Percentiles rank a stretch among this genome's conserved stretches.
Evolutionary conservation across 2,329 filamentous ascomycete genomes (phyloP).

Genomic region (Fusarium hostae): DNA sequence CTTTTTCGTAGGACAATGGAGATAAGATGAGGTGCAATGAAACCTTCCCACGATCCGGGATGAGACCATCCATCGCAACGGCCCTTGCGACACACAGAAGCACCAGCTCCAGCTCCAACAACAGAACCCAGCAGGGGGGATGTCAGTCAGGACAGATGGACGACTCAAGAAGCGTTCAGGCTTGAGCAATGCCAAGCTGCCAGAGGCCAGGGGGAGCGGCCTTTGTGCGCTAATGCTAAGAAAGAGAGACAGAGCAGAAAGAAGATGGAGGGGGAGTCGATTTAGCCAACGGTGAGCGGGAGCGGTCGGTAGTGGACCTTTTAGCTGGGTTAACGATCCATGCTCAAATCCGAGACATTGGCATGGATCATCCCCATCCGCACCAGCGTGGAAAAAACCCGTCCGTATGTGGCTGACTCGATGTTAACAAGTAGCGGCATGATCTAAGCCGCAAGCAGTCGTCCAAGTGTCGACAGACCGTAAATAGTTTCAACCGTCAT

Average conservation of each 20-base stretch:
- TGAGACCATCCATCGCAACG: constrained; percentile 28
- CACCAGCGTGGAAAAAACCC: constrained; percentile 20
- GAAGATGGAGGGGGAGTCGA: constrained; percentile 14
- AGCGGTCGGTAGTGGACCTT: constrained; percentile 35
- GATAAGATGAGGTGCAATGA: constrained; percentile 39
- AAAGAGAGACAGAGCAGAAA: neutral
- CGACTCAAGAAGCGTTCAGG: constrained; percentile 1
- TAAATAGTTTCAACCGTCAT: constrained; percentile 28
- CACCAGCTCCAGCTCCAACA: neutral
- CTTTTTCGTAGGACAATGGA: constrained; percentile 19
- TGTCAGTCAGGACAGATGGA: neutral
- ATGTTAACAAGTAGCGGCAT: constrained; percentile 25
- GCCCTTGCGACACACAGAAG: constrained; percentile 6
- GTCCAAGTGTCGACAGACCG: constrained; percentile 14
- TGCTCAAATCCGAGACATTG: constrained; percentile 32
- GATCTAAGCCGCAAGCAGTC: constrained; percentile 31
- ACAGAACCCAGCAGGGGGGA: neutral
- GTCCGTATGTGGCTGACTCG: constrained; percentile 34
- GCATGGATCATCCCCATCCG: constrained; percentile 28
- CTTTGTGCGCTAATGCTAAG: neutral
- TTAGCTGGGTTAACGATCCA: constrained; percentile 19
- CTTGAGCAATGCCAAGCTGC: neutral
- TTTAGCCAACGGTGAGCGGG: constrained; percentile 39
- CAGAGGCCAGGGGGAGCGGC: neutral
- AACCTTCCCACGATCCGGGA: constrained; percentile 29